Evolutionary conservation across 2,329 filamentous ascomycete species (phyloP).

Genomic region (Fusarium vanettenii): DNA sequence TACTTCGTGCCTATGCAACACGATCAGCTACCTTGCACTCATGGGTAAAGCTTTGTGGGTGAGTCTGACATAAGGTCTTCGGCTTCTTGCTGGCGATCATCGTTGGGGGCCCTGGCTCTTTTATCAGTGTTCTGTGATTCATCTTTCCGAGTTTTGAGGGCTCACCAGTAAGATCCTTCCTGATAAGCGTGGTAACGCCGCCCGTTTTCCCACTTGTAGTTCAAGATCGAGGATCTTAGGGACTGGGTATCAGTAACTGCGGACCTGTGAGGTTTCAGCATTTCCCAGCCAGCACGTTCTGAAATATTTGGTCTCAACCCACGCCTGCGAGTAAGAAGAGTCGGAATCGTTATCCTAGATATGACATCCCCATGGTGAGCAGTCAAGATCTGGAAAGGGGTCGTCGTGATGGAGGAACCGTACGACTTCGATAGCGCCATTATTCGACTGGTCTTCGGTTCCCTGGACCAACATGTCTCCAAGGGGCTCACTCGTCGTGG

Average conservation of each 20-base stretch:
- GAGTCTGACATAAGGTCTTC: conserved; percentile 41
- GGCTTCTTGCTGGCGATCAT: conserved; percentile 43
- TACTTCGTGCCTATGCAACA: conserved; percentile 37
- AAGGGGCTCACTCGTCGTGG: background rate
- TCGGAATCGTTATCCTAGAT: conserved; percentile 23
- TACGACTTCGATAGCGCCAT: conserved; percentile 27
- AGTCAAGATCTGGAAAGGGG: fast-evolving
- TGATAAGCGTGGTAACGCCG: conserved; percentile 61
- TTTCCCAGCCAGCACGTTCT: fast-evolving
- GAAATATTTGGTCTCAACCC: background rate
- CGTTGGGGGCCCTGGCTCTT: conserved; percentile 39
- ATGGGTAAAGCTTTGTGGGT: fast-evolving
- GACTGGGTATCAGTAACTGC: conserved; percentile 34
- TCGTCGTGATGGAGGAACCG: background rate
- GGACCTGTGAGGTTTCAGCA: background rate
- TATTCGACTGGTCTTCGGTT: background rate
- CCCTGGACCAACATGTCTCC: background rate
- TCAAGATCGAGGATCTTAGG: conserved; percentile 30
- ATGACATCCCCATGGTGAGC: background rate
- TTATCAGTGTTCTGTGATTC: background rate
- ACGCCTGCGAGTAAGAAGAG: conserved; percentile 30
- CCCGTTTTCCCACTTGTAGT: conserved; percentile 57
- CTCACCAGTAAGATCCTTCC: conserved; percentile 54
- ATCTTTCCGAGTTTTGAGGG: fast-evolving
- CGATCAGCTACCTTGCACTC: fast-evolving